A percentile compares a stretch with the other conserved stretches of the same genome.
phyloP scores from a whole-genome alignment of 73 alveolate species.

The Paramecium bursaria region DNA sequence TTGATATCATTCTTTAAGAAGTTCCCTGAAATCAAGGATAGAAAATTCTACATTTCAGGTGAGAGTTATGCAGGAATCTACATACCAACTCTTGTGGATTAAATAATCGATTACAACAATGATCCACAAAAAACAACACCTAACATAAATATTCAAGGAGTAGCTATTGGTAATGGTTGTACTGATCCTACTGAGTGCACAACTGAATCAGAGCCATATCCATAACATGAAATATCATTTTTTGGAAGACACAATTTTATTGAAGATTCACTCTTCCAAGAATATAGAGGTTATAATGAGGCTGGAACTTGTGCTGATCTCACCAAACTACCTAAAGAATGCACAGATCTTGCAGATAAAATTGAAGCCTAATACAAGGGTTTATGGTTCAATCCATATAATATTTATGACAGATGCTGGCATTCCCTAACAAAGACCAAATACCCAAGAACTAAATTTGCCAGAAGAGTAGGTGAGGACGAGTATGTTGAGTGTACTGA shows the following conservation, averaged over 20 bases:
- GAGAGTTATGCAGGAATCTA: conserved; percentile 96
- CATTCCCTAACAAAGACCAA: background rate
- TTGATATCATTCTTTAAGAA: conserved; percentile 79
- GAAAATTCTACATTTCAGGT: conserved; percentile 88
- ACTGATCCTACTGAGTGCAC: conserved; percentile 70
- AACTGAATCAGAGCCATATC: conserved; percentile 7
- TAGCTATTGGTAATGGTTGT: conserved; percentile 86
- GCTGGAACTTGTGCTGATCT: conserved; percentile 28
- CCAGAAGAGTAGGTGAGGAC: background rate
- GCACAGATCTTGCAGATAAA: conserved; percentile 9
- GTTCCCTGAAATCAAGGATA: conserved; percentile 76
- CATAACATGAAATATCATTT: background rate
- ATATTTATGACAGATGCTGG: conserved; percentile 73
- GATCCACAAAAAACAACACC: conserved; percentile 28
- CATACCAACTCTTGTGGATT: conserved; percentile 84
- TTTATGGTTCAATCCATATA: conserved; percentile 34
- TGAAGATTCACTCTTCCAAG: background rate
- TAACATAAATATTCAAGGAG: conserved; percentile 78
- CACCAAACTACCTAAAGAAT: background rate
- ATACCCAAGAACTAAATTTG: background rate
- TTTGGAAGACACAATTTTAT: conserved; percentile 35
- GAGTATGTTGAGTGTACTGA: conserved; percentile 44
- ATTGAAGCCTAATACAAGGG: conserved; percentile 11
- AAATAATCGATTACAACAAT: conserved; percentile 69
- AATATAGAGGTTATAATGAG: background rate